phyloP scores from a whole-genome alignment of 257 asterid genomes.

The Salvia hispanica region DNA sequence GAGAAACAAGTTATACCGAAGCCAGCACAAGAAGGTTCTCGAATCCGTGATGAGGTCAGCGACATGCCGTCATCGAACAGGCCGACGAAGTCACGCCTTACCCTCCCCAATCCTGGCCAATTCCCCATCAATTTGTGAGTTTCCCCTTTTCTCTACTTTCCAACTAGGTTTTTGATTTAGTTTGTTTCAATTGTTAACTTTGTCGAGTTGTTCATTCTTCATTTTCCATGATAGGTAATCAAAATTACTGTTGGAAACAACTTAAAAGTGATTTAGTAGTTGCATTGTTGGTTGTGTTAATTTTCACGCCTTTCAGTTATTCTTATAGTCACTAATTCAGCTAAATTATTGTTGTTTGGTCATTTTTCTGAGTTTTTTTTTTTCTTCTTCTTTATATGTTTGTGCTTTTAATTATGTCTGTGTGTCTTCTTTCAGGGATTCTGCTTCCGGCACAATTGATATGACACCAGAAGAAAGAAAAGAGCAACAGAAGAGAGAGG shows the following conservation, averaged over 20 bases:
- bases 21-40: constrained; percentile 74
- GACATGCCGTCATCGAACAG: constrained; percentile 89
- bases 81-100: constrained; percentile 81
- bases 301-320: constrained; percentile 18
- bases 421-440: constrained; percentile 54
- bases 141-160: constrained; percentile 3
- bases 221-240: neutral
- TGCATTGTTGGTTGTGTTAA: neutral
- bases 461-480: constrained; percentile 61
- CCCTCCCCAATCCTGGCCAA: constrained; percentile 58
- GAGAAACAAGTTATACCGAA: constrained; percentile 63
- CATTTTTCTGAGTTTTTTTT: neutral
- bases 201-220: neutral
- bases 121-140: constrained; percentile 58
- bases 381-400: neutral
- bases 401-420: constrained; percentile 2
- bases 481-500: constrained; percentile 81
- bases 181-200: neutral
- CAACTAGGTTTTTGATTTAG: neutral
- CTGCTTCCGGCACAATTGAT: constrained; percentile 54
- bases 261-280: neutral
- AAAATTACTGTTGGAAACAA: neutral
- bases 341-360: neutral
- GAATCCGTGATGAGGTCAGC: constrained; percentile 87
- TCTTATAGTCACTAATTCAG: neutral